Percentiles rank a stretch among this genome's conserved stretches.
phyloP scores from a whole-genome alignment of 345 rosid species.

The Diplotaxis tenuifolia region DNA sequence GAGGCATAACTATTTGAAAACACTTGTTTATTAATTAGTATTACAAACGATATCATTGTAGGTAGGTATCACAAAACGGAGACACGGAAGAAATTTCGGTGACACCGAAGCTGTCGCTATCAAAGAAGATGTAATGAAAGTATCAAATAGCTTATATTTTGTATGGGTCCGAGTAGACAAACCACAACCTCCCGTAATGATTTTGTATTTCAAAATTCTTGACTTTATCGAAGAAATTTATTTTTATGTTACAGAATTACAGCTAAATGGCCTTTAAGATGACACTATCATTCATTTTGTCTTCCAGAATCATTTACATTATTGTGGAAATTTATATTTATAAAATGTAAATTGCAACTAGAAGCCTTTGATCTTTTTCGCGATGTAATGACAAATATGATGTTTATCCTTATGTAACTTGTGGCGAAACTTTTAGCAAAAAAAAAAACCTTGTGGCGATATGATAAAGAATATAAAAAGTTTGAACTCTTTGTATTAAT shows the following conservation, averaged over 20 bases:
- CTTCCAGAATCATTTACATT: not conserved
- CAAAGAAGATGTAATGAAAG: constrained; percentile 16
- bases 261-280: constrained; percentile 28
- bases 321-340: constrained; percentile 1
- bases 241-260: constrained; percentile 17
- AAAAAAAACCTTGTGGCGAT: no score
- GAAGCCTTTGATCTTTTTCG: constrained; percentile 12
- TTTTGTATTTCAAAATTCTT: constrained; percentile 21
- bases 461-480: not conserved
- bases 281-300: constrained; percentile 30
- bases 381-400: constrained; percentile 10
- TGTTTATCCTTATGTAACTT: constrained; percentile 4
- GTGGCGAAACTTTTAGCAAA: no score
- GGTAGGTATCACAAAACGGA: constrained; percentile 25
- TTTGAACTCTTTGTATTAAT: not conserved
- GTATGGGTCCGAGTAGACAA: constrained; percentile 25
- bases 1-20: not conserved
- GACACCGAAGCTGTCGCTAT: constrained; percentile 28
- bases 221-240: constrained; percentile 24
- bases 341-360: not conserved
- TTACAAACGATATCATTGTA: not conserved
- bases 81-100: constrained; percentile 10
- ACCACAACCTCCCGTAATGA: constrained; percentile 22
- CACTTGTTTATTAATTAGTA: constrained; percentile 6
- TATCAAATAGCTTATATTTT: constrained; percentile 11